Conservation (phyloP, 2,329 filamentous ascomycete genomes). For the Hymenoscyphus albidus region DNA sequence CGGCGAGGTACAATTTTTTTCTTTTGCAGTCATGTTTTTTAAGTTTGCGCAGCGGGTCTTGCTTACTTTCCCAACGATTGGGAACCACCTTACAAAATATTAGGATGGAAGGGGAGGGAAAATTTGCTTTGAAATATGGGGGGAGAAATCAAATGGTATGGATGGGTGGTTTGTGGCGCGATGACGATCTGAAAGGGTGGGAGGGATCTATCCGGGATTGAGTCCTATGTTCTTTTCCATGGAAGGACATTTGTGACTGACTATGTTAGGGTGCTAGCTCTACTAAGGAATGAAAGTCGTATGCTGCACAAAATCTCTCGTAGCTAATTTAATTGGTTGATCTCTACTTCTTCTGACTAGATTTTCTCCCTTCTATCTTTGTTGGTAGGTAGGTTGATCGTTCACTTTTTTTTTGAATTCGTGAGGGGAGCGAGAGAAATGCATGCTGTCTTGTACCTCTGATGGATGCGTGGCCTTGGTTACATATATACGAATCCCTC, state of each 20-base stretch:
- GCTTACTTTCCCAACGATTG: constrained; percentile 13
- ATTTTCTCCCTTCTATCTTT: neutral
- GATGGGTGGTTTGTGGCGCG: neutral
- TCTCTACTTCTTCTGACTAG: neutral
- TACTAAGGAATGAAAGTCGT: constrained; percentile 6
- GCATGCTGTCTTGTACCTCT: too few relatives aligned
- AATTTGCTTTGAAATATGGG: neutral
- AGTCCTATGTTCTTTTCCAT: neutral
- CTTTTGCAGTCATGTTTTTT: neutral
- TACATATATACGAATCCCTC: too few relatives aligned
- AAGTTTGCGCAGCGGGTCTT: constrained; percentile 23
- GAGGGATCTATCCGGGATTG: neutral
- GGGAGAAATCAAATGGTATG: neutral
- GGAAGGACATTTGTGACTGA: neutral
- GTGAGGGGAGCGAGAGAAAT: too few relatives aligned
- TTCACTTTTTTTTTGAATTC: neutral
- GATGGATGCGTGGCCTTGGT: too few relatives aligned
- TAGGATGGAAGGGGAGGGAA: constrained; percentile 2
- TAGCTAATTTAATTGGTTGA: neutral
- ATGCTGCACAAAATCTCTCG: neutral
- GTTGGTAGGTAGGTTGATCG: neutral
- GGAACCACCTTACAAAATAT: neutral
- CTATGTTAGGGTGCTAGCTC: neutral
- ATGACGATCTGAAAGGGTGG: neutral
- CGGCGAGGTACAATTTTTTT: neutral